These are phyloP conservation scores for Inonotus hispidus DNA, from an alignment of 1,284 basidiomycete genomes.

Conservation along the genomic window DNA sequence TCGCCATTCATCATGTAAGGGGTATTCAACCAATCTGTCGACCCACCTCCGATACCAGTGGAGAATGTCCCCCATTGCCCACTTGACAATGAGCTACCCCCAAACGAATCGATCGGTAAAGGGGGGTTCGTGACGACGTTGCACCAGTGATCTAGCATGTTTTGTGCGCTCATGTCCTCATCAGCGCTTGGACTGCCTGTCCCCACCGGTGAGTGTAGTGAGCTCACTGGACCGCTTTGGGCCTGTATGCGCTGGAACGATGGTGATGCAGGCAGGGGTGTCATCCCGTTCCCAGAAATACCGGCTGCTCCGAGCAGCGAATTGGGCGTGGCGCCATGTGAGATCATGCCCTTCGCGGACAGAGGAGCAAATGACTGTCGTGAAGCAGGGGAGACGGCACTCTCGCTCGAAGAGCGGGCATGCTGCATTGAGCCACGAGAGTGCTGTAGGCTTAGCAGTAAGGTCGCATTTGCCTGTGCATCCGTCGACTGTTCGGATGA, in stretches of 20 bases:
- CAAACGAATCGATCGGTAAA: constrained; percentile 56
- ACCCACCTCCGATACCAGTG: constrained; percentile 12
- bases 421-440: constrained; percentile 28
- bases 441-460: constrained; percentile 46
- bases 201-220: constrained; percentile 45
- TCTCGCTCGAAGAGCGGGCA: constrained; percentile 31
- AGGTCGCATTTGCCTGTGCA: constrained; percentile 39
- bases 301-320: constrained; percentile 21
- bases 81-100: constrained; percentile 25
- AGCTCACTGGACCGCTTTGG: constrained; percentile 32
- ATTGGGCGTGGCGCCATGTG: constrained; percentile 1
- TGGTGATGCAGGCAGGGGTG: constrained; percentile 35
- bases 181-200: constrained; percentile 65
- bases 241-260: constrained; percentile 58
- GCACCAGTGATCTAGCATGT: constrained; percentile 75
- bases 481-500: constrained; percentile 25
- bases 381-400: constrained; percentile 8
- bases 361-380: not conserved
- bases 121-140: constrained; percentile 62
- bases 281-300: constrained; percentile 2
- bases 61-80: constrained; percentile 36
- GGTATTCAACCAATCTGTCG: constrained; percentile 19
- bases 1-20: constrained; percentile 22
- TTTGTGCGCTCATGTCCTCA: constrained; percentile 70
- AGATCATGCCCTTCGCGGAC: not conserved